A percentile compares a stretch with the other conserved stretches of the same genome.
phyloP scores from a whole-genome alignment of 495 filamentous ascomycete species.

The Staphylotrichum longicolle region DNA sequence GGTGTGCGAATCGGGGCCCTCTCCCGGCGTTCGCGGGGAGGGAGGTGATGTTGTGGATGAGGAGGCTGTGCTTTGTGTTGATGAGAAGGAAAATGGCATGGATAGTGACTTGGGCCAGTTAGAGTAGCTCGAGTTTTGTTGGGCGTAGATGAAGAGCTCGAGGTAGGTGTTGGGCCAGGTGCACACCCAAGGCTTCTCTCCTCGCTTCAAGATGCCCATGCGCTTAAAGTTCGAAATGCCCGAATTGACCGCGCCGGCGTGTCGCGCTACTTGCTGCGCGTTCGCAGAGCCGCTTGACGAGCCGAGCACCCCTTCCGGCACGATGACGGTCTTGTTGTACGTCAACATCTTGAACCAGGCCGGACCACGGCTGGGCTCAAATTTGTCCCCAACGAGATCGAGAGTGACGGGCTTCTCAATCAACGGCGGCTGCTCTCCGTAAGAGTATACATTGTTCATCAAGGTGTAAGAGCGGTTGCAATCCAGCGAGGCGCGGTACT shows the following conservation, averaged over 20 bases:
- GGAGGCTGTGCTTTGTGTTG: constrained; percentile 8
- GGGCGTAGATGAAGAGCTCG: constrained; percentile 78
- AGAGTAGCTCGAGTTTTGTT: constrained; percentile 50
- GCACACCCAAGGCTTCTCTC: constrained; percentile 82
- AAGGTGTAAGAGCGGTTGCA: constrained; percentile 36
- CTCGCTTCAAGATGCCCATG: constrained; percentile 52
- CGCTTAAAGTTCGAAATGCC: constrained; percentile 40
- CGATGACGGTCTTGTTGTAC: constrained; percentile 81
- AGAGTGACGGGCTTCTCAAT: constrained; percentile 51
- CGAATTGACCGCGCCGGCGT: constrained; percentile 9
- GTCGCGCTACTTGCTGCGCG: constrained; percentile 16
- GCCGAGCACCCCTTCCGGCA: constrained; percentile 55
- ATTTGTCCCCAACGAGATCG: constrained; percentile 61
- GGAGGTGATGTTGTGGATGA: not conserved
- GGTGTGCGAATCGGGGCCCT: not conserved
- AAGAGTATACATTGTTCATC: constrained; percentile 49
- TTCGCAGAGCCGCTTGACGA: constrained; percentile 11
- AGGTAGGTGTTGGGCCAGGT: constrained; percentile 80
- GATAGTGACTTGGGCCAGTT: constrained; percentile 16
- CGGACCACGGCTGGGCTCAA: constrained; percentile 61
- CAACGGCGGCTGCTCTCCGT: constrained; percentile 71
- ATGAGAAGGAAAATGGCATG: not conserved
- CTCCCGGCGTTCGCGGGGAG: not conserved
- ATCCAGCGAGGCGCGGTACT: constrained; percentile 39
- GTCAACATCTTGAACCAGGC: constrained; percentile 68